These are phyloP conservation scores for Canavalia ensiformis DNA, from an alignment of 306 rosid species.

Conservation along the genomic window DNA sequence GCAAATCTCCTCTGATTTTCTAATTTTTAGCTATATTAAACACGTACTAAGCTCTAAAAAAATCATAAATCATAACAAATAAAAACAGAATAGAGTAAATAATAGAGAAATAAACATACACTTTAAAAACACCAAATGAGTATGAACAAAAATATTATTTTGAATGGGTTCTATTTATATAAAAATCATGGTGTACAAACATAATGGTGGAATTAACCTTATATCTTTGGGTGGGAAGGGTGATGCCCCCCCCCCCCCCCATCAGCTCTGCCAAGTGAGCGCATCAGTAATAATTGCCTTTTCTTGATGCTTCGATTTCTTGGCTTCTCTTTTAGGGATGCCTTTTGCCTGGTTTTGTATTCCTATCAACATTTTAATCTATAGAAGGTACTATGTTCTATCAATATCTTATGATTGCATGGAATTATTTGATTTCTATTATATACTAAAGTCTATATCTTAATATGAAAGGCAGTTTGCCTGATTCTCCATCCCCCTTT, in stretches of 20 bases:
- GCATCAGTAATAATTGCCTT: constrained; percentile 23
- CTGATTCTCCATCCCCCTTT: constrained; percentile 31
- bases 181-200: not conserved
- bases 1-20: not conserved
- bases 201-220: constrained; percentile 13
- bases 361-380: constrained; percentile 22
- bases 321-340: constrained; percentile 21
- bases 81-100: not conserved
- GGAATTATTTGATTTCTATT: constrained; percentile 46
- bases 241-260: no score
- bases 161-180: no score
- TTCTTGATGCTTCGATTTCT: not conserved
- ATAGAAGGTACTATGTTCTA: constrained; percentile 10
- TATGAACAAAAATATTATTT: no score
- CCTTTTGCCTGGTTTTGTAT: constrained; percentile 23
- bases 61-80: no score
- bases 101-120: not conserved
- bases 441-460: constrained; percentile 47
- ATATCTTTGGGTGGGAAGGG: constrained; percentile 31
- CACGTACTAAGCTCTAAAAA: not conserved
- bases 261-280: constrained; percentile 7
- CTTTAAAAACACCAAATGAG: not conserved
- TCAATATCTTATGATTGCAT: constrained; percentile 39
- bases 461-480: constrained; percentile 31
- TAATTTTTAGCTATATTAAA: not conserved